A percentile compares a stretch with the other conserved stretches of the same genome.
Evolutionary conservation across 2,329 filamentous ascomycete genomes (phyloP).

Genomic region (Hymenoscyphus occultus): DNA sequence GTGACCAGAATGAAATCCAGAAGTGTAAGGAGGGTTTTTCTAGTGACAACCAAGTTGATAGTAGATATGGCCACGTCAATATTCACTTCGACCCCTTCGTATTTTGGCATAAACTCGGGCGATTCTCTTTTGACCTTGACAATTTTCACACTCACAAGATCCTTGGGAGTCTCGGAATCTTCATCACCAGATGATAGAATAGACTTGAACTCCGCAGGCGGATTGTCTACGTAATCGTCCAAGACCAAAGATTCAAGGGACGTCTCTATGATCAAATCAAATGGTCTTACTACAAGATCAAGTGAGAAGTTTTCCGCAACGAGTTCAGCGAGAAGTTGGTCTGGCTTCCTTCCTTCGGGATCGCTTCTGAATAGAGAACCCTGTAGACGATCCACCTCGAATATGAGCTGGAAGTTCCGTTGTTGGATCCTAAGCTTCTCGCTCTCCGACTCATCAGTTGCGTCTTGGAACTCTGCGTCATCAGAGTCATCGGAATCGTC

Average conservation of each 20-base stretch:
- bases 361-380: slow-evolving; percentile 90
- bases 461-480: slow-evolving; percentile 65
- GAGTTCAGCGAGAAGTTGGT: slow-evolving; percentile 83
- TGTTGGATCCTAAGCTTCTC: slow-evolving; percentile 74
- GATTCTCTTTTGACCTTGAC: slow-evolving; percentile 85
- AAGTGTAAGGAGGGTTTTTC: slow-evolving; percentile 86
- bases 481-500: slow-evolving; percentile 53
- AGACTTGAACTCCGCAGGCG: slow-evolving; percentile 89
- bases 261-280: slow-evolving; percentile 91
- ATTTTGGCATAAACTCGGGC: slow-evolving; percentile 87
- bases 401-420: slow-evolving; percentile 92
- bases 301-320: slow-evolving; percentile 87
- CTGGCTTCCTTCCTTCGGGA: slow-evolving; percentile 69
- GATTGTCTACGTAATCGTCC: slow-evolving; percentile 90
- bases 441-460: slow-evolving; percentile 53
- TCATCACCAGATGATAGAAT: slow-evolving; percentile 83
- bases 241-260: slow-evolving; percentile 82
- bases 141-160: slow-evolving; percentile 86
- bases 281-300: slow-evolving; percentile 82
- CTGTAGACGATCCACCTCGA: slow-evolving; percentile 90
- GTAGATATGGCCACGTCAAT: slow-evolving; percentile 89
- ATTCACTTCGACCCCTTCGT: slow-evolving; percentile 91
- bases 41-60: slow-evolving; percentile 91
- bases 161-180: slow-evolving; percentile 72
- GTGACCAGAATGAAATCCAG: slow-evolving; percentile 93